Percentiles rank a stretch among this genome's conserved stretches.
These are phyloP conservation scores for Silene conica DNA, from an alignment of 148 eudicot species.

Conservation along the genomic window DNA sequence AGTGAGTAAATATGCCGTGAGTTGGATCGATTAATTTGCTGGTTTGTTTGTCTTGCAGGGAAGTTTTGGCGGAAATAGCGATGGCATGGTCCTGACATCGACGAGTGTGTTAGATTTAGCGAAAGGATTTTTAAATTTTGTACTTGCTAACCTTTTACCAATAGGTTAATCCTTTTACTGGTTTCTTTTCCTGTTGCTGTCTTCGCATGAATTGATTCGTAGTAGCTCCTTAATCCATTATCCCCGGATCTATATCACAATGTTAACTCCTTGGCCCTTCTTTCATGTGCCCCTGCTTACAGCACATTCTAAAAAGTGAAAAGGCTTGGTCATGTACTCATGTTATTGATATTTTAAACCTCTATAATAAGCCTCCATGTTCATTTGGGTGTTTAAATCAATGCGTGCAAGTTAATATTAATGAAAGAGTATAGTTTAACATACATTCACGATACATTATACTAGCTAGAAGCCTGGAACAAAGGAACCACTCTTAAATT, in stretches of 20 bases:
- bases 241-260: not conserved
- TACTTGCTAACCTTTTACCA: conserved; percentile 32
- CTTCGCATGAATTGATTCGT: not conserved
- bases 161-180: conserved; percentile 22
- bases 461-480: not conserved
- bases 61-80: conserved; percentile 18
- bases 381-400: not conserved
- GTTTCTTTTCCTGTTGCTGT: not conserved
- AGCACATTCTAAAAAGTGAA: not conserved
- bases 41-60: conserved; percentile 26
- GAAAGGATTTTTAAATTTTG: conserved; percentile 28
- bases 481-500: not conserved
- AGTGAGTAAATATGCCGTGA: not conserved
- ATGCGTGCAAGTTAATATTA: not conserved
- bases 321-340: not conserved
- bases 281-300: not conserved
- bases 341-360: not conserved
- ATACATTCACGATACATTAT: not conserved
- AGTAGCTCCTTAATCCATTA: not conserved
- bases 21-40: not conserved
- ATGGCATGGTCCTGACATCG: conserved; percentile 15
- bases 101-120: conserved; percentile 18
- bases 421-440: not conserved
- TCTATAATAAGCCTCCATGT: not conserved
- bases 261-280: not conserved